Evolutionary conservation across 2,329 filamentous ascomycete genomes (phyloP).

Genomic region (Penicillium sp.): DNA sequence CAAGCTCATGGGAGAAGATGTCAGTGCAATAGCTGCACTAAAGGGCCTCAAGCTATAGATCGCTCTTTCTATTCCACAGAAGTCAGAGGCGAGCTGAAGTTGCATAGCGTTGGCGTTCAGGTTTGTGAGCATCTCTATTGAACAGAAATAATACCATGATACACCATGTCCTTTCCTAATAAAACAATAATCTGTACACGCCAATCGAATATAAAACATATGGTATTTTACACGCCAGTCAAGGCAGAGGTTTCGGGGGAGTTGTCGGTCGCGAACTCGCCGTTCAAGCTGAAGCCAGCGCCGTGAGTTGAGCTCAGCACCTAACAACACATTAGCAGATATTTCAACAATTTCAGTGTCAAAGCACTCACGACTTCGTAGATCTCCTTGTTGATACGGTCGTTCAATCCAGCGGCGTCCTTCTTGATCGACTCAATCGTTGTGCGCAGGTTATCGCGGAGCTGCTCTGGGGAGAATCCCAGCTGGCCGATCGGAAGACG

Average conservation of each 20-base stretch:
- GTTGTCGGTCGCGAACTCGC: constrained; percentile 63
- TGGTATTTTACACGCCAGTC: constrained; percentile 46
- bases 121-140: constrained; percentile 20
- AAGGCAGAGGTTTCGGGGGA: constrained; percentile 52
- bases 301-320: constrained; percentile 83
- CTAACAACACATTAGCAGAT: constrained; percentile 25
- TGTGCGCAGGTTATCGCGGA: constrained; percentile 76
- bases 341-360: not conserved
- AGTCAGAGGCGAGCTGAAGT: constrained; percentile 9
- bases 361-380: constrained; percentile 57
- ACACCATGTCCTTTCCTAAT: constrained; percentile 40
- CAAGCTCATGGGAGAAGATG: constrained; percentile 56
- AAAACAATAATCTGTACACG: constrained; percentile 43
- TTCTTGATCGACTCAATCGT: constrained; percentile 73
- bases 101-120: constrained; percentile 47
- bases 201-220: constrained; percentile 39
- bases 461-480: constrained; percentile 78
- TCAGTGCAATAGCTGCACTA: constrained; percentile 56
- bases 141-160: constrained; percentile 38
- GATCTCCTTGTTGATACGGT: constrained; percentile 66
- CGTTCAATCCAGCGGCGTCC: constrained; percentile 63
- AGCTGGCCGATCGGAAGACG: constrained; percentile 88
- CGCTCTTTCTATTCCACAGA: constrained; percentile 1
- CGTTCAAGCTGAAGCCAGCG: constrained; percentile 81
- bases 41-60: constrained; percentile 42